A percentile compares a stretch with the other conserved stretches of the same genome.
These are phyloP conservation scores for Mortierella sp. DNA, from an alignment of 371 early-diverging fungal species.

Conservation along the genomic window DNA sequence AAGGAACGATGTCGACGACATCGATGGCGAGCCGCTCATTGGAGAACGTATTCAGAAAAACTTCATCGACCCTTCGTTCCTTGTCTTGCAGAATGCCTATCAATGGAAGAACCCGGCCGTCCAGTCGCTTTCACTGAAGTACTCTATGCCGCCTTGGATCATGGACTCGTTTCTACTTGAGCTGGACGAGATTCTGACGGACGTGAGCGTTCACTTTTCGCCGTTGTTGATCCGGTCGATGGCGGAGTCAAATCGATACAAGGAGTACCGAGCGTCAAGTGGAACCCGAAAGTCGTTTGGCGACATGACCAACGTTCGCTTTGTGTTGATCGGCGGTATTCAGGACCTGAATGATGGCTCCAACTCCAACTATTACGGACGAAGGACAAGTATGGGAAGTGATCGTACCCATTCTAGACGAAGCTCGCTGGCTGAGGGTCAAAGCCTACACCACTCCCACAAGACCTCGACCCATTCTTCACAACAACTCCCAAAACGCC, in stretches of 20 bases:
- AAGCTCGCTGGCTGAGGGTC: slow-evolving; percentile 62
- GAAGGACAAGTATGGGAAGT: slow-evolving; percentile 63
- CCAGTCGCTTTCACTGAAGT: slow-evolving; percentile 58
- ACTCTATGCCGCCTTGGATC: slow-evolving; percentile 67
- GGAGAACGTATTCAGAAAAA: slow-evolving; percentile 62
- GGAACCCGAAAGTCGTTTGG: slow-evolving; percentile 52
- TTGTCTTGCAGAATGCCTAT: slow-evolving; percentile 64
- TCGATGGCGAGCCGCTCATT: slow-evolving; percentile 58
- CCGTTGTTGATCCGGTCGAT: slow-evolving; percentile 58
- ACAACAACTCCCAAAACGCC: slow-evolving; percentile 50
- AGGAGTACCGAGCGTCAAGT: slow-evolving; percentile 56
- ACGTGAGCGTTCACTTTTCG: slow-evolving; percentile 57
- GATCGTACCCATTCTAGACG: slow-evolving; percentile 61
- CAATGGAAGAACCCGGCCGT: slow-evolving; percentile 71
- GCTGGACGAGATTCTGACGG: slow-evolving; percentile 59
- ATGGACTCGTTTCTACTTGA: slow-evolving; percentile 62
- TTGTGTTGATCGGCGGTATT: slow-evolving; percentile 68
- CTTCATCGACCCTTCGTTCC: slow-evolving; percentile 69
- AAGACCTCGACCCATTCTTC: slow-evolving; percentile 58
- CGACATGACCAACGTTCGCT: slow-evolving; percentile 60
- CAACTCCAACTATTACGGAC: slow-evolving; percentile 50
- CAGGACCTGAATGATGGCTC: slow-evolving; percentile 67
- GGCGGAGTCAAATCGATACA: slow-evolving; percentile 44
- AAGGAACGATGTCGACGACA: slow-evolving; percentile 37
- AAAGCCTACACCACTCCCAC: slow-evolving; percentile 55